phyloP scores from a whole-genome alignment of 768 basidiomycete genomes.

The Tylopilus rubrobrunneus region DNA sequence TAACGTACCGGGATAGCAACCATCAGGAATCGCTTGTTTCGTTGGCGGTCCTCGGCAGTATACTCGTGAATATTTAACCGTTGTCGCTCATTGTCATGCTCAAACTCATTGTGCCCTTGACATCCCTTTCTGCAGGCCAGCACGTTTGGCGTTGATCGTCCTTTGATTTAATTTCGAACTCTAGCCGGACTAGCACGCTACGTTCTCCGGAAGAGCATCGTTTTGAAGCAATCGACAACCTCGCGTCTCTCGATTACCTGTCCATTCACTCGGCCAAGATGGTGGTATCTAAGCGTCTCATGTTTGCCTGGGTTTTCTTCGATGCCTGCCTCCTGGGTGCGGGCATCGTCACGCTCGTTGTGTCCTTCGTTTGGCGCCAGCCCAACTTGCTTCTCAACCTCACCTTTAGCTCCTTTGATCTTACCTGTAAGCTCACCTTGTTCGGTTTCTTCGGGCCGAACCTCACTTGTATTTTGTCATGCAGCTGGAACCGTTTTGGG shows the following conservation, averaged over 20 bases:
- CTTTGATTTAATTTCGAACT: slow-evolving; percentile 35
- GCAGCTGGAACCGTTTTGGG: slow-evolving; percentile 73
- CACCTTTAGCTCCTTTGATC: slow-evolving; percentile 53
- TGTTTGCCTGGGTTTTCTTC: slow-evolving; percentile 69
- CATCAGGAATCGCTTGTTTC: slow-evolving; percentile 2
- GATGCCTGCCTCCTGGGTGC: slow-evolving; percentile 69
- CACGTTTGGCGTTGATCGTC: slow-evolving; percentile 68
- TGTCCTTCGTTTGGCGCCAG: slow-evolving; percentile 70
- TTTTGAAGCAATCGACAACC: slow-evolving; percentile 12
- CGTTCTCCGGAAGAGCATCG: slow-evolving; percentile 53
- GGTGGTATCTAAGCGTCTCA: slow-evolving; percentile 68
- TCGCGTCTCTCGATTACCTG: slow-evolving; percentile 1
- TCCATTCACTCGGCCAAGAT: slow-evolving; percentile 35
- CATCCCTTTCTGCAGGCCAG: slow-evolving; percentile 41
- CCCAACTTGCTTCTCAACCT: slow-evolving; percentile 72
- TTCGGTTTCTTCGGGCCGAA: background rate
- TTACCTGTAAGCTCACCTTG: slow-evolving; percentile 45
- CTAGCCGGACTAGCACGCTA: slow-evolving; percentile 39
- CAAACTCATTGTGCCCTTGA: background rate
- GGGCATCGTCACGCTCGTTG: slow-evolving; percentile 57
- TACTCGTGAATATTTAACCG: slow-evolving; percentile 10
- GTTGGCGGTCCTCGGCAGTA: background rate
- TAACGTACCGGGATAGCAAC: background rate
- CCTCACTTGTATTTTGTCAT: background rate
- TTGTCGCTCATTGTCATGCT: background rate